phyloP scores from a whole-genome alignment of 177 flowering plant species.

The Telopea speciosissima region DNA sequence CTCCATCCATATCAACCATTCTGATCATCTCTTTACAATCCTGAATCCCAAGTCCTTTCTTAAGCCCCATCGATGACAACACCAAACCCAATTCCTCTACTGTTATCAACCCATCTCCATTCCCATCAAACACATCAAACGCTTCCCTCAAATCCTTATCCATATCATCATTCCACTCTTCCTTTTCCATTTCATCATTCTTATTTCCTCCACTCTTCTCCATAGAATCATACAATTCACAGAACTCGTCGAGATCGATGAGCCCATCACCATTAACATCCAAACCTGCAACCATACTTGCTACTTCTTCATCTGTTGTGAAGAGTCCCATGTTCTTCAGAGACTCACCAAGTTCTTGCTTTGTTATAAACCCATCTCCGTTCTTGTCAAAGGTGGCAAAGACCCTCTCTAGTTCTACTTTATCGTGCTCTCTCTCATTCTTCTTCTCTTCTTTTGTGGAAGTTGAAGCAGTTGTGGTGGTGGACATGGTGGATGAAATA shows the following conservation, averaged over 20 bases:
- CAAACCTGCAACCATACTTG: constrained; percentile 43
- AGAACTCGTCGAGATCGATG: constrained; percentile 66
- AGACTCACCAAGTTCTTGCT: constrained; percentile 55
- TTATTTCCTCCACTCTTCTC: constrained; percentile 4
- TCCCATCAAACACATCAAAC: constrained; percentile 75
- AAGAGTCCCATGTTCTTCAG: constrained; percentile 45
- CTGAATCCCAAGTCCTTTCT: constrained; percentile 46
- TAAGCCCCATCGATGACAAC: constrained; percentile 54
- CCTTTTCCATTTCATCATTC: constrained; percentile 3
- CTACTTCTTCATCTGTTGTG: constrained; percentile 38
- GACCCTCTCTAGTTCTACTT: constrained; percentile 32
- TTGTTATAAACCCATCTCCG: constrained; percentile 71
- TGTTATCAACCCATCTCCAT: constrained; percentile 68
- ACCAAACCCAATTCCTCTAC: constrained; percentile 65
- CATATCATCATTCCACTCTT: constrained; percentile 12
- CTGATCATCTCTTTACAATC: constrained; percentile 69
- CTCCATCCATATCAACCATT: constrained; percentile 78
- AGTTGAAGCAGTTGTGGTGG: not conserved
- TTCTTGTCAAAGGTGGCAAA: constrained; percentile 78
- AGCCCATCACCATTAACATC: constrained; percentile 72
- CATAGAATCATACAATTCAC: constrained; percentile 32
- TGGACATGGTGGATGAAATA: not conserved
- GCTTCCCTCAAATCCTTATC: constrained; percentile 64
- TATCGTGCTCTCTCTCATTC: too few relatives aligned
- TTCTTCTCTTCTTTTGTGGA: not conserved